Conservation (phyloP, 2,329 filamentous ascomycete species). For the Harringtonia aguacate region DNA sequence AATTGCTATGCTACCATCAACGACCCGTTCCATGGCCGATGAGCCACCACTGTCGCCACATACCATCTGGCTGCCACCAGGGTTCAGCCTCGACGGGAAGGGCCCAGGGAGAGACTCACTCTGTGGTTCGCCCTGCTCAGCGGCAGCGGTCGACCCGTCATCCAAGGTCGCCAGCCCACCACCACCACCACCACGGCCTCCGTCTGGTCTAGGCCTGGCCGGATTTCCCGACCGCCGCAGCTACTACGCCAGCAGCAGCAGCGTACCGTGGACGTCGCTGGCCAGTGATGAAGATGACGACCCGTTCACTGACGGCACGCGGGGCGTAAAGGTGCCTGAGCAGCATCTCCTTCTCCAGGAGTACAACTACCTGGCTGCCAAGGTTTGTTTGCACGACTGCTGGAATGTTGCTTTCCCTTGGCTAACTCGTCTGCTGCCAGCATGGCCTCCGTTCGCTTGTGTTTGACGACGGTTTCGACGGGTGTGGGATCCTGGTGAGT, state of each 20-base stretch:
- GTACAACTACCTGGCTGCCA: constrained; percentile 50
- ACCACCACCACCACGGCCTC: no score
- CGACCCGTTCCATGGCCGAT: no score
- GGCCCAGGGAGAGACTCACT: no score
- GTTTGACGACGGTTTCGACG: constrained; percentile 20
- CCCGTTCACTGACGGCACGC: constrained; percentile 35
- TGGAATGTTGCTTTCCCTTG: not conserved
- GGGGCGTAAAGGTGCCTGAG: constrained; percentile 26
- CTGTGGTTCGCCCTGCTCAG: no score
- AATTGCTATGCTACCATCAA: no score
- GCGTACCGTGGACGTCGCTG: constrained; percentile 47
- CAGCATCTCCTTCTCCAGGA: constrained; percentile 39
- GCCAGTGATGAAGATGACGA: constrained; percentile 36
- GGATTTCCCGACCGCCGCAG: not conserved
- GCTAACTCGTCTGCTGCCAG: constrained; percentile 22
- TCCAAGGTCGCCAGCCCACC: not conserved
- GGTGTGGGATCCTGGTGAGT: not conserved
- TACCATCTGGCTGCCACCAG: no score
- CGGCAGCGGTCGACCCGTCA: not conserved
- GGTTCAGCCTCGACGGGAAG: no score
- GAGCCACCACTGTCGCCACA: no score
- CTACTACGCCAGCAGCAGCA: constrained; percentile 33
- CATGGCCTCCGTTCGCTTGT: constrained; percentile 37
- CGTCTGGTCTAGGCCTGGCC: not conserved
- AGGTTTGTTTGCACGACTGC: constrained; percentile 26